Evolutionary conservation across 208 protist genomes (phyloP), one percentile per base, ranked within the genome.

Genomic region (Trichomonas tenax): DNA sequence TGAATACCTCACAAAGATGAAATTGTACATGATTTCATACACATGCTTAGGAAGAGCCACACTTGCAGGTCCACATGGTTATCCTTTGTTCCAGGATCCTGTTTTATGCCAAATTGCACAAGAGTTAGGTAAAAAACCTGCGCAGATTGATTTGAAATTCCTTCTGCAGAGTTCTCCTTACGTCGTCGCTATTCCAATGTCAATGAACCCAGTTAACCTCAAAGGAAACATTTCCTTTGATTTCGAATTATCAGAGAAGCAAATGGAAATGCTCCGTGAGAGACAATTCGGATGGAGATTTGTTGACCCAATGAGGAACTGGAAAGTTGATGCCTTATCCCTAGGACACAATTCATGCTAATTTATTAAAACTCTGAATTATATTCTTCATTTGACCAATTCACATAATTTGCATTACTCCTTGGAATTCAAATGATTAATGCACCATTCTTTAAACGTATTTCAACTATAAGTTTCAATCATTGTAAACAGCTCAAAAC

Each of bases 1-100:
- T 34, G 63, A 51, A 26, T 97, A 89, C 93, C 58, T 38, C 0
- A 41, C 96, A n/a, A 31, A 96, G 21, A 0, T 26, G 2, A 96
- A 96, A 26, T 96, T 97, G 23, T 48, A 51, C 31, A 38, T 96
- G n/a, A 96, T n/a, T 36, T 63, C 63, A 0, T 97, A 97, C 96
- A 95, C 45, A 89, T 95, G 96, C 9, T 38, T 97, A 21, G 97
- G 84, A 15, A 40, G 82, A 48, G 46, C 86, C 0, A 38, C 26
- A 38, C 11, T 38, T 34, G 2, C 0, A 51, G 17, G 44, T 8
- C 44, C 86, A 93, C n/a, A 4, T 26, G 26, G 26, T 38, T 44
- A 34, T 38, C 15, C 21, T 38, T 9, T 93, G 17, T 44, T 93
- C 38, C 40, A 93, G 26, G 44, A 93, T 93, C 44, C 23, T 26